phyloP scores from a whole-genome alignment of 257 asterid genomes.

The Solanum chmielewskii region DNA sequence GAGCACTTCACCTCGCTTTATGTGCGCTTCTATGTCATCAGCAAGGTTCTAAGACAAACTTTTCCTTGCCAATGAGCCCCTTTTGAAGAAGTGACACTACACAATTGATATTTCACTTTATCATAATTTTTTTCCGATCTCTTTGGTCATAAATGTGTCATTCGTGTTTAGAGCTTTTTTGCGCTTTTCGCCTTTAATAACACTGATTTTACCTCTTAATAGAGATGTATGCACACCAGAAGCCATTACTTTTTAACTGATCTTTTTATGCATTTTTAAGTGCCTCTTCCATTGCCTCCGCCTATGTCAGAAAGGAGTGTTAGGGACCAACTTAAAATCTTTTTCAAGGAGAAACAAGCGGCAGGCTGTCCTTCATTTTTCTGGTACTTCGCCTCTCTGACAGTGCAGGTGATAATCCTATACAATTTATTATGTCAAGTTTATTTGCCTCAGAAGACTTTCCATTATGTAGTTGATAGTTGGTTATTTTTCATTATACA shows the following conservation, averaged over 20 bases:
- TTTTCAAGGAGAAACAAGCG: slow-evolving; percentile 63
- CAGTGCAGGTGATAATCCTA: slow-evolving; percentile 56
- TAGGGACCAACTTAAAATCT: slow-evolving; percentile 48
- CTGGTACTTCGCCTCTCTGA: slow-evolving; percentile 58
- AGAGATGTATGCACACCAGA: not conserved
- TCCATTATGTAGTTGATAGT: not conserved
- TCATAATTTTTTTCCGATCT: no score
- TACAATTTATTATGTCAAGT: not conserved
- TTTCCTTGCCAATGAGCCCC: no score
- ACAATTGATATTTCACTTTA: no score
- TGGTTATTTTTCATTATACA: not conserved
- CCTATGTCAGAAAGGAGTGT: slow-evolving; percentile 64
- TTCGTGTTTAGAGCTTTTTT: no score
- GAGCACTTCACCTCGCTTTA: no score
- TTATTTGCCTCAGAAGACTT: not conserved
- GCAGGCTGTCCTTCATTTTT: slow-evolving; percentile 69
- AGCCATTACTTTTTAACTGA: not conserved
- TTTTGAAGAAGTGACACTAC: no score
- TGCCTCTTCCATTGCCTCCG: slow-evolving; percentile 90
- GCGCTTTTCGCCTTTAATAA: no score
- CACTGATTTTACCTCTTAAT: not conserved
- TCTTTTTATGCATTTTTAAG: slow-evolving; percentile 22
- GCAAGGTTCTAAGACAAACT: no score
- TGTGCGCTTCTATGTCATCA: no score
- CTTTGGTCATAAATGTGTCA: no score